Evolutionary conservation across 192 early-diverging fungal species (phyloP).

Genomic region (Coemansia sp.): DNA sequence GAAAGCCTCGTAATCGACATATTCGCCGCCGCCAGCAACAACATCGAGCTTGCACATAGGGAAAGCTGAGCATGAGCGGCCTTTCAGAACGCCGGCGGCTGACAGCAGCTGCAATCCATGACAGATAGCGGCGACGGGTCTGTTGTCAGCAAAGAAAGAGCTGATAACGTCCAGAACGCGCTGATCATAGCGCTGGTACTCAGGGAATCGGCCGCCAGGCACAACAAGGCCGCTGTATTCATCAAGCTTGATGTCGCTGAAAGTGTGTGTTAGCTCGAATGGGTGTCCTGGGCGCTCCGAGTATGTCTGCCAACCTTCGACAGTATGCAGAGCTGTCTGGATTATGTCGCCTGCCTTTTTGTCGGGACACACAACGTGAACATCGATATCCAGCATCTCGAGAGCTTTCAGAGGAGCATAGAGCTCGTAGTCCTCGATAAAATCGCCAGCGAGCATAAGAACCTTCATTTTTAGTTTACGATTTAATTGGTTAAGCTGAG

Average conservation of each 20-base stretch:
- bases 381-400: slow-evolving; percentile 53
- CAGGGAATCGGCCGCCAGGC: slow-evolving; percentile 59
- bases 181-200: slow-evolving; percentile 58
- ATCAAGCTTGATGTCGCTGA: slow-evolving; percentile 38
- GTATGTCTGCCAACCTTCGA: slow-evolving; percentile 58
- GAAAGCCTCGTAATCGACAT: slow-evolving; percentile 33
- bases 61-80: slow-evolving; percentile 40
- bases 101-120: slow-evolving; percentile 56
- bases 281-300: slow-evolving; percentile 55
- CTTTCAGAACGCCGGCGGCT: slow-evolving; percentile 47
- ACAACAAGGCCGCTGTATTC: slow-evolving; percentile 59
- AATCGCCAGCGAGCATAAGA: slow-evolving; percentile 36
- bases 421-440: slow-evolving; percentile 58
- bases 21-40: slow-evolving; percentile 33
- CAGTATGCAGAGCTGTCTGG: slow-evolving; percentile 50
- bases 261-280: slow-evolving; percentile 47
- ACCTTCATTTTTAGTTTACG: slow-evolving; percentile 40
- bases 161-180: slow-evolving; percentile 52
- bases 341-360: slow-evolving; percentile 57
- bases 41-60: slow-evolving; percentile 49
- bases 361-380: slow-evolving; percentile 57
- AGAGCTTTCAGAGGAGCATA: slow-evolving; percentile 58
- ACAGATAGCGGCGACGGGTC: slow-evolving; percentile 60
- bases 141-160: slow-evolving; percentile 51
- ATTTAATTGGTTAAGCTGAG: background rate